These are phyloP conservation scores for Lachancea thermotolerans DNA, from an alignment of 805 yeast species.

Conservation along the genomic window DNA sequence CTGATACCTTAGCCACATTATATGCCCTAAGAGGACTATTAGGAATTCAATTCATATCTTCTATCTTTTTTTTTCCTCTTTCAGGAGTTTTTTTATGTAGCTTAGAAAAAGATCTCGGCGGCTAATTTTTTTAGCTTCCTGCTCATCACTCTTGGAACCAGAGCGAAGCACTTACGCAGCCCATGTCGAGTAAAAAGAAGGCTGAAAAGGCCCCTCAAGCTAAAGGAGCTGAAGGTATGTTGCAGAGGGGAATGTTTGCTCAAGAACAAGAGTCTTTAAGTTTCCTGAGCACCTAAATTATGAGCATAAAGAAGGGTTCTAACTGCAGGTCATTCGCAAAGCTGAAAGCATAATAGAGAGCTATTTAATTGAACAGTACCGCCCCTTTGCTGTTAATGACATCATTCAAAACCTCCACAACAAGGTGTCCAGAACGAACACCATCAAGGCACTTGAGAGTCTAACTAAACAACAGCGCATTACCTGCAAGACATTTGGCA, in stretches of 20 bases:
- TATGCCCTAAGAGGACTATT: too few species aligned
- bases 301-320: not conserved
- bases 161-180: not conserved
- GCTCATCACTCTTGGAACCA: not conserved
- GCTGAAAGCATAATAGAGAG: conserved; percentile 32
- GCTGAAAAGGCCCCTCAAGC: conserved; percentile 13
- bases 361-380: conserved; percentile 38
- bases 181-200: conserved; percentile 14
- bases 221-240: conserved; percentile 18
- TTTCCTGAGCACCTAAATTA: not conserved
- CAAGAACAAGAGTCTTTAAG: not conserved
- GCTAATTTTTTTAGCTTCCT: conserved; percentile 1
- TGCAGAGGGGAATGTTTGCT: too few species aligned
- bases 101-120: conserved; percentile 2
- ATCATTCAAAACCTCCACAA: conserved; percentile 41
- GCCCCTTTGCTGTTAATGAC: conserved; percentile 45
- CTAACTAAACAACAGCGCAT: conserved; percentile 32
- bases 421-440: conserved; percentile 31
- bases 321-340: not conserved
- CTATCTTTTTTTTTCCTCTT: too few species aligned
- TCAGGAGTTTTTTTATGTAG: not conserved
- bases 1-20: too few species aligned
- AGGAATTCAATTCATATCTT: too few species aligned
- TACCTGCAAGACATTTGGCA: conserved; percentile 38
- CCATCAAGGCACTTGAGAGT: conserved; percentile 33